Base-by-base conservation (phyloP, 75 land plant genomes). In the Gnetum montanum region DNA sequence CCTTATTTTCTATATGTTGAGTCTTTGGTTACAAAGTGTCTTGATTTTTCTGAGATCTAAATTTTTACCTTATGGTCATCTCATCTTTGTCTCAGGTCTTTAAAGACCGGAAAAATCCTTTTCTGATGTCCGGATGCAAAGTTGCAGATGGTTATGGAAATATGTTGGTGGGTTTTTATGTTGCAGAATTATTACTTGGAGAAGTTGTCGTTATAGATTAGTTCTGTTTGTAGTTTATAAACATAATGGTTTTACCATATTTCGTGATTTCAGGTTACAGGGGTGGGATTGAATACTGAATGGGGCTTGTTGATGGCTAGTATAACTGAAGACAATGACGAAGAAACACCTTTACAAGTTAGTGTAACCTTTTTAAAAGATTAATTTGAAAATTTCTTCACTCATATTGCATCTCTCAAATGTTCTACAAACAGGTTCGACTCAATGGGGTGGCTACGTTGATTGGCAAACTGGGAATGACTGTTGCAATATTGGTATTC, bases 391-490 rank as follows among this genome's bases (percentile, higher is more conserved):
- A 31, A 60, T 16, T 57, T 31, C 18, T 28, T 5, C 8, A 50
- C 8, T 3, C 28, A 57, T 10, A 49, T 4, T 22, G 23, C 8
- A 19, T 49, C 11, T 40, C 29, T 4, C 26, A 0, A 3, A 6
- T 41, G 16, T 34, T n/a, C n/a, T n/a, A n/a, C n/a, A n/a, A 30
- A 31, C 52, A 86, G 86, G 90, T 86, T 12, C 82, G 90, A 24
- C 63, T 86, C 37, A 86, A 82, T 72, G 90, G 86, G n/a, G 80
- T 82, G 63, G 86, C 90, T 5, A 86, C 86, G 55, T 74, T 86
- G 26, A 75, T 86, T 63, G 90, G 90, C 24, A 69, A 70, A 24
- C 71, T 78, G 50, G 90, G 86, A 27, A 67, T 82, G 4, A 1
- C 71, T 6, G 90, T 86, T 19, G 90, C 86, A 43, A 57, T 58